A percentile compares a stretch with the other conserved stretches of the same genome.
phyloP scores from a whole-genome alignment of 495 filamentous ascomycete species.

The Xylaria venustula region DNA sequence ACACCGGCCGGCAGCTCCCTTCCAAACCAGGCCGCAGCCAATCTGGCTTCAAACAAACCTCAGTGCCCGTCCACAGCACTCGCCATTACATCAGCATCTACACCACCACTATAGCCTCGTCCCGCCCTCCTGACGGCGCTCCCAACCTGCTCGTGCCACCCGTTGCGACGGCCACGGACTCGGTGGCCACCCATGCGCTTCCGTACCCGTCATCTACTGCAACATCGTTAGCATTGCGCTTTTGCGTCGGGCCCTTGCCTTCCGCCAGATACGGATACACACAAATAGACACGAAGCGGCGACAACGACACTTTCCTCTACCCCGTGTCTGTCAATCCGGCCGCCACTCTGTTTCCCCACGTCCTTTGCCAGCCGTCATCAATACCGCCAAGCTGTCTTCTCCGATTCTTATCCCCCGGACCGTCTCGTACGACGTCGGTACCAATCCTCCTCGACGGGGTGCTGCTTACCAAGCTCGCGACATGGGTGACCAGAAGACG shows the following conservation, averaged over 20 bases:
- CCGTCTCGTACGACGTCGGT: conserved; percentile 77
- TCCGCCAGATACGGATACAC: too few relatives aligned
- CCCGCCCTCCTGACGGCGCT: not conserved
- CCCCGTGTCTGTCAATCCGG: not conserved
- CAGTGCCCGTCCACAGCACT: conserved; percentile 4
- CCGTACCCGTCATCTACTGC: not conserved
- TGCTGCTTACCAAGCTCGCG: conserved; percentile 36
- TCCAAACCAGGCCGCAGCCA: not conserved
- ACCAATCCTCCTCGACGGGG: conserved; percentile 60
- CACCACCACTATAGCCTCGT: not conserved
- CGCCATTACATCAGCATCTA: not conserved
- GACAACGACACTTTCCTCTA: too few relatives aligned
- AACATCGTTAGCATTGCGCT: conserved; percentile 8
- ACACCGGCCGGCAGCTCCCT: conserved; percentile 2
- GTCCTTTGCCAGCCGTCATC: conserved; percentile 29
- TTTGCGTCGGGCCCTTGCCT: not conserved
- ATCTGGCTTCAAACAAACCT: conserved; percentile 1
- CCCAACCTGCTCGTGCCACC: not conserved
- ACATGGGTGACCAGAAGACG: conserved; percentile 52
- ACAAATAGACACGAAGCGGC: too few relatives aligned
- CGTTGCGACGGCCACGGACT: not conserved
- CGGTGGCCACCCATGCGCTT: not conserved
- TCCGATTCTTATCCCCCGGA: conserved; percentile 69
- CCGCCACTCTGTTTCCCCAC: conserved; percentile 9
- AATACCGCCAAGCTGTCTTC: conserved; percentile 87